Base-by-base conservation (phyloP, 1,284 basidiomycete species). In the Fomitopsis pinicola region DNA sequence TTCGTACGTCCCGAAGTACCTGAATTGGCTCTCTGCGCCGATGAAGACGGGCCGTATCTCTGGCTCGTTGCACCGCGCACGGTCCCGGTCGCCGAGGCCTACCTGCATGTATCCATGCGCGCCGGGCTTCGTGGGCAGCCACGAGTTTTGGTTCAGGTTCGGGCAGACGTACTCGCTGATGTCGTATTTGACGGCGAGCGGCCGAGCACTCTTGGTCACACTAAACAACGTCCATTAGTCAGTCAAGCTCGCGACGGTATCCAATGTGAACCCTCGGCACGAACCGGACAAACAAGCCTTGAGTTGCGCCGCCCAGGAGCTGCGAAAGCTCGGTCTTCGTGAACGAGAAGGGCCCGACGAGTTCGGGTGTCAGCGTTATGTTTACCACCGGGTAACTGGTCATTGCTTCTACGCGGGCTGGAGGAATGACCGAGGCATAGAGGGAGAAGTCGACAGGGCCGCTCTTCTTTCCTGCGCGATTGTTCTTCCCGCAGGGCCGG, bases 31-130 rank as follows among this genome's bases (percentile, higher is more conserved):
- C 9, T 62, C 66, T 3, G 62, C 60, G 17, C 67, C 67, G 35
- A 69, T 64, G 50, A 69, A 69, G 7, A 68, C 62, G 40, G 68
- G 67, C 1, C 60, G 64, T 3, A 63, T 59, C 28, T 64, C 65
- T 1, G 62, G 45, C n/a, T 59, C 59, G 40, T 64, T 66, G 63
- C 68, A 69, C 38, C 60, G 53, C 19, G 58, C 60, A 5, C 57
- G 56, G n/a, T 69, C 68, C 1, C 61, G 52, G 36, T 22, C 68
- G 48, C 48, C 68, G 12, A 68, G 38, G n/a, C 67, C 68, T 15
- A 69, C 68, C 35, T 66, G 63, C 64, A 69, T 68, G 40, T 64
- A 69, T 1, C 68, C 68, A 35, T 68, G 68, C 52, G 64, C 62
- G 1, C 68, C 68, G 2, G 68, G 68, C 8, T 62, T 62, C 0